These are phyloP conservation scores for Sordariomycetes sp. DNA, from an alignment of 2,329 filamentous ascomycete genomes.

Conservation along the genomic window DNA sequence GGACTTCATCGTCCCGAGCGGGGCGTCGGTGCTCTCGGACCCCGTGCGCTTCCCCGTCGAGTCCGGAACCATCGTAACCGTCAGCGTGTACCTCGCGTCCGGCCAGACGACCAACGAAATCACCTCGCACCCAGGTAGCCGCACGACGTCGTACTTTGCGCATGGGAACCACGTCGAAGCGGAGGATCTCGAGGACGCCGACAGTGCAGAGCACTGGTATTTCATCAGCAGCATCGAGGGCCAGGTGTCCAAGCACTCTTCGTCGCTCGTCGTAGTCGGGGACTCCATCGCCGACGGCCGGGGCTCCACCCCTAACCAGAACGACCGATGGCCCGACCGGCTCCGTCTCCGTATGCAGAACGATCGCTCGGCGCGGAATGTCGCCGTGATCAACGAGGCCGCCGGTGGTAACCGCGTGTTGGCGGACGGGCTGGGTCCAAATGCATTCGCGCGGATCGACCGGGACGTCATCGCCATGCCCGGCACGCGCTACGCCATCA, in stretches of 20 bases:
- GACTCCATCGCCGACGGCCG: conserved; percentile 58
- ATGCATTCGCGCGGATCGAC: conserved; percentile 43
- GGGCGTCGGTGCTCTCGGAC: conserved; percentile 47
- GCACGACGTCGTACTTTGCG: conserved; percentile 44
- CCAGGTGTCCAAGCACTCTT: conserved; percentile 24
- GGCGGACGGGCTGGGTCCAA: conserved; percentile 47
- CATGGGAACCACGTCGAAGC: conserved; percentile 37
- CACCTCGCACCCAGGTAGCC: conserved; percentile 50
- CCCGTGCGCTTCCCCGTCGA: conserved; percentile 40
- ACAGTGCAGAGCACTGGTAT: conserved; percentile 39
- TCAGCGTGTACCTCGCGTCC: conserved; percentile 45
- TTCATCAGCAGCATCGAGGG: conserved; percentile 48
- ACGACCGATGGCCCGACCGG: conserved; percentile 35
- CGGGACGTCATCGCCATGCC: conserved; percentile 48
- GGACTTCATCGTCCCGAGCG: conserved; percentile 39
- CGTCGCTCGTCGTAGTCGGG: conserved; percentile 46
- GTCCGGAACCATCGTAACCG: conserved; percentile 35
- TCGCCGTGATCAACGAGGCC: conserved; percentile 48
- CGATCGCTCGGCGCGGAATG: conserved; percentile 21
- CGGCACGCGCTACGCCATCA: conserved; percentile 41
- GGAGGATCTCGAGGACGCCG: conserved; percentile 22
- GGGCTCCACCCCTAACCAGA: conserved; percentile 45
- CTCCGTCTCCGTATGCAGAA: conserved; percentile 33
- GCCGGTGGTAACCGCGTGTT: conserved; percentile 54
- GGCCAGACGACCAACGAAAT: conserved; percentile 45